Evolutionary conservation across 108 stramenopile species (phyloP).

Genomic region (Conticribra guillardii): DNA sequence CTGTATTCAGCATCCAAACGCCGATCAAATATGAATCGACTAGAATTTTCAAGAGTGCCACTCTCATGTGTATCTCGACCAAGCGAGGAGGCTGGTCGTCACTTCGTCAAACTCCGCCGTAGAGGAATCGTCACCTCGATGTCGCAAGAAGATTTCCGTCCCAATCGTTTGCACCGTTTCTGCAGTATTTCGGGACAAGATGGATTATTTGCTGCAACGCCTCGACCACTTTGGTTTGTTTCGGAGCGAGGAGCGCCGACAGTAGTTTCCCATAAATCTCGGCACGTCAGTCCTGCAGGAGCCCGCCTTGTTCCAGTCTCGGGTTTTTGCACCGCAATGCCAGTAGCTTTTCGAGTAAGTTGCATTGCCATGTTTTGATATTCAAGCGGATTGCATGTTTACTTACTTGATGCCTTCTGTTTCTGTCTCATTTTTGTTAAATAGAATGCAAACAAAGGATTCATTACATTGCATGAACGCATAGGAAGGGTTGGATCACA

Average conservation of each 20-base stretch:
- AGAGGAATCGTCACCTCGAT: conserved; percentile 58
- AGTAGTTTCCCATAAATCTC: conserved; percentile 68
- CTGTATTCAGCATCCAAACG: conserved; percentile 57
- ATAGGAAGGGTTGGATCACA: conserved; percentile 89
- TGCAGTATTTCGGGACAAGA: conserved; percentile 68
- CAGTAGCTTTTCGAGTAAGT: conserved; percentile 39
- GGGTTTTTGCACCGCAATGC: conserved; percentile 72
- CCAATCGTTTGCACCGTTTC: conserved; percentile 70
- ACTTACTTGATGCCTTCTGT: background rate
- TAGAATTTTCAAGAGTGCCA: conserved; percentile 59
- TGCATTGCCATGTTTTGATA: background rate
- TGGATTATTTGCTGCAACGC: conserved; percentile 76
- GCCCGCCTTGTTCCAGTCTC: conserved; percentile 68
- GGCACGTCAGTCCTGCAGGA: conserved; percentile 84
- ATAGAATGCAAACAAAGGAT: conserved; percentile 48
- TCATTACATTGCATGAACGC: conserved; percentile 85
- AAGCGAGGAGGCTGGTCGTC: conserved; percentile 74
- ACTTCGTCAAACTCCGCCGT: conserved; percentile 71
- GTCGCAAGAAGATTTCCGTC: conserved; percentile 39
- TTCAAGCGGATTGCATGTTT: background rate
- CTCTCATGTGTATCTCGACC: conserved; percentile 58
- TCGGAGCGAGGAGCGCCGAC: conserved; percentile 73
- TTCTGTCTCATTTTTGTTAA: background rate
- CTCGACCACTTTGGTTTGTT: conserved; percentile 80
- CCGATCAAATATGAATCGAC: conserved; percentile 11